Evolutionary conservation across 2,329 filamentous ascomycete species (phyloP).

Genomic region (Aspergillus tanneri): DNA sequence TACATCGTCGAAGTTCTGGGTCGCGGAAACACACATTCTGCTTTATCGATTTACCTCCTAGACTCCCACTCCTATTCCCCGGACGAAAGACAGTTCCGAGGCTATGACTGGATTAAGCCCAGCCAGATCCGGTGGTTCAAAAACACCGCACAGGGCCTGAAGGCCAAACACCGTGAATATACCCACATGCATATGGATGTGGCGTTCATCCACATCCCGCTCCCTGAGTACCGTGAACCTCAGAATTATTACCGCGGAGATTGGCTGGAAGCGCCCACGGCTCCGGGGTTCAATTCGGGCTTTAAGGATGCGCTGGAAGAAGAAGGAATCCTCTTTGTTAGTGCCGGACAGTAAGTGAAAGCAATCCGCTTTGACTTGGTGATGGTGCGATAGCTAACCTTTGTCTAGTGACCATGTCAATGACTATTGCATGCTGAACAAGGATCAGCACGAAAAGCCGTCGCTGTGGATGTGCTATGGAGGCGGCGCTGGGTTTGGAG

Average conservation of each 20-base stretch:
- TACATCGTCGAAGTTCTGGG: constrained; percentile 90
- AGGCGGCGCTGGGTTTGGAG: constrained; percentile 86
- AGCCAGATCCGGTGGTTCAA: constrained; percentile 95
- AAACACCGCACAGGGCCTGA: constrained; percentile 69
- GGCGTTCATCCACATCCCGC: constrained; percentile 94
- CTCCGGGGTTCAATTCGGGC: constrained; percentile 84
- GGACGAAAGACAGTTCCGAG: constrained; percentile 81
- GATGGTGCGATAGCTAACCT: constrained; percentile 16
- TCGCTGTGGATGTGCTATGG: constrained; percentile 98
- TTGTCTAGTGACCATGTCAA: constrained; percentile 79
- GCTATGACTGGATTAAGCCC: constrained; percentile 96
- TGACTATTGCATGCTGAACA: constrained; percentile 81
- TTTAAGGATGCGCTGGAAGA: constrained; percentile 88
- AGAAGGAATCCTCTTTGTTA: constrained; percentile 80
- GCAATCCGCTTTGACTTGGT: not conserved
- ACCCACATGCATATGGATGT: constrained; percentile 92
- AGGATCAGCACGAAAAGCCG: constrained; percentile 56
- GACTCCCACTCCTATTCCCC: constrained; percentile 92
- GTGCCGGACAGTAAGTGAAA: constrained; percentile 76
- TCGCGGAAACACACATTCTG: constrained; percentile 77
- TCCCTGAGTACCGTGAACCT: constrained; percentile 77
- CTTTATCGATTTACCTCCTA: constrained; percentile 89
- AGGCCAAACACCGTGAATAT: constrained; percentile 77
- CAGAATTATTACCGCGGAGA: constrained; percentile 64
- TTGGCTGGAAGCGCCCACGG: constrained; percentile 81